Conservation (phyloP, 441 rosid genomes). For the Corymbia calophylla region DNA sequence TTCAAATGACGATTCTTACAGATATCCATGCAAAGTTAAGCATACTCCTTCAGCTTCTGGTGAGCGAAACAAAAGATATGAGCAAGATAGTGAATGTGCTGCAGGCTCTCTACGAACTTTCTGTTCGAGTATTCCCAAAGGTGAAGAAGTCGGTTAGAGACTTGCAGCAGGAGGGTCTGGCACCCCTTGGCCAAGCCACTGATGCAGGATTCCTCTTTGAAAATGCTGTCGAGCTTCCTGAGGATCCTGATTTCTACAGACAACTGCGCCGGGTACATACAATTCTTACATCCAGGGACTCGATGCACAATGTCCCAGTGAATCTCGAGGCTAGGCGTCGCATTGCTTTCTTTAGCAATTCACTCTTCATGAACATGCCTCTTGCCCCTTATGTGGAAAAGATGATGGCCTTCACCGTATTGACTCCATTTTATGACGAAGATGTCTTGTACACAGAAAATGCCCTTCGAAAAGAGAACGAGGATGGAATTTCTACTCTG, state of each 20-base stretch:
- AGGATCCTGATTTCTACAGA: constrained; percentile 2
- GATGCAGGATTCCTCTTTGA: constrained; percentile 13
- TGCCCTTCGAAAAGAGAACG: constrained; percentile 3
- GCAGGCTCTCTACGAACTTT: constrained; percentile 9
- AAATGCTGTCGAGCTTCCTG: background rate
- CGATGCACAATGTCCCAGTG: constrained; percentile 5
- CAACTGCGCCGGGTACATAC: background rate
- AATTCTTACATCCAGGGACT: constrained; percentile 7
- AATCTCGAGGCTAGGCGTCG: constrained; percentile 14
- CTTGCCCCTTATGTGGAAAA: constrained; percentile 10
- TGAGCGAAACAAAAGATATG: background rate
- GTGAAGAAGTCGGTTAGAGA: background rate
- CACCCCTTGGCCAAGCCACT: background rate
- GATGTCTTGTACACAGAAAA: constrained; percentile 7
- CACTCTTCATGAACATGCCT: constrained; percentile 20
- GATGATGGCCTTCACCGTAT: constrained; percentile 16
- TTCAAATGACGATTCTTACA: background rate
- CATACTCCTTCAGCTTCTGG: background rate
- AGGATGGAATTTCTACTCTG: constrained; percentile 12
- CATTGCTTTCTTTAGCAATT: constrained; percentile 13
- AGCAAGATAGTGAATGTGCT: constrained; percentile 3
- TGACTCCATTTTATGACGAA: constrained; percentile 13
- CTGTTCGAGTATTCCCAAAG: constrained; percentile 1
- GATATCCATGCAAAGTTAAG: background rate
- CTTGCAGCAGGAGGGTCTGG: constrained; percentile 3